Evolutionary conservation across 2,329 filamentous ascomycete genomes (phyloP).

Genomic region (Monilinia aucupariae): DNA sequence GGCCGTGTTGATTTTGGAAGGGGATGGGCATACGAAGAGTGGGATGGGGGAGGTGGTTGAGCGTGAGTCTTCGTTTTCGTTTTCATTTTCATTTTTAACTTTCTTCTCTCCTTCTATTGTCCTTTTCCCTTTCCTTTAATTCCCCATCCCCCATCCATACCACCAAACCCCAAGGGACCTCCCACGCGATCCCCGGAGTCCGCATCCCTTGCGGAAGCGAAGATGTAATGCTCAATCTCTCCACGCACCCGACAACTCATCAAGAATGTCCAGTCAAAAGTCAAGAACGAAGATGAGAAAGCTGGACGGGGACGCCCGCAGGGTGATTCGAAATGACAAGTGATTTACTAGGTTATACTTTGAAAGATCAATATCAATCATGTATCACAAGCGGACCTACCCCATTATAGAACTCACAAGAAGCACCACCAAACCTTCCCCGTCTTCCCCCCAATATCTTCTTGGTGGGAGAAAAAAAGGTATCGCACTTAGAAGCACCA

Average conservation of each 20-base stretch:
- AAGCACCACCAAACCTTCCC: too few relatives aligned
- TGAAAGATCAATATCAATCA: too few relatives aligned
- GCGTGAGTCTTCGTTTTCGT: constrained; percentile 46
- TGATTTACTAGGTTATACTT: too few relatives aligned
- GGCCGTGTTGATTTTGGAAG: constrained; percentile 66
- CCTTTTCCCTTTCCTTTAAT: neutral
- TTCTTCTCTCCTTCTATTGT: neutral
- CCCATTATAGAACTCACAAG: too few relatives aligned
- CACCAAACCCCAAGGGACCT: constrained; percentile 41
- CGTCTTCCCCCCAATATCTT: too few relatives aligned
- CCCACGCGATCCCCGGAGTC: constrained; percentile 57
- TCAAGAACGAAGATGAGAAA: constrained; percentile 33
- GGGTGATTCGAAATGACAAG: constrained; percentile 42
- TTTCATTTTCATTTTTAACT: too few relatives aligned
- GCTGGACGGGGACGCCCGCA: constrained; percentile 36
- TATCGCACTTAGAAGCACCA: too few relatives aligned
- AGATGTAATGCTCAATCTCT: constrained; percentile 67
- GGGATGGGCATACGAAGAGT: constrained; percentile 63
- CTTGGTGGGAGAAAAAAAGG: too few relatives aligned
- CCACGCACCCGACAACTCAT: constrained; percentile 64
- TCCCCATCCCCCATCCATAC: neutral
- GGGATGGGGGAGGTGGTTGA: constrained; percentile 68
- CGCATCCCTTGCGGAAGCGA: constrained; percentile 65
- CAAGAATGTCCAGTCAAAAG: constrained; percentile 60
- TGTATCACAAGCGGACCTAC: too few relatives aligned